Evolutionary conservation across 208 protist species (phyloP).

Genomic region (Trypanosoma melophagium): DNA sequence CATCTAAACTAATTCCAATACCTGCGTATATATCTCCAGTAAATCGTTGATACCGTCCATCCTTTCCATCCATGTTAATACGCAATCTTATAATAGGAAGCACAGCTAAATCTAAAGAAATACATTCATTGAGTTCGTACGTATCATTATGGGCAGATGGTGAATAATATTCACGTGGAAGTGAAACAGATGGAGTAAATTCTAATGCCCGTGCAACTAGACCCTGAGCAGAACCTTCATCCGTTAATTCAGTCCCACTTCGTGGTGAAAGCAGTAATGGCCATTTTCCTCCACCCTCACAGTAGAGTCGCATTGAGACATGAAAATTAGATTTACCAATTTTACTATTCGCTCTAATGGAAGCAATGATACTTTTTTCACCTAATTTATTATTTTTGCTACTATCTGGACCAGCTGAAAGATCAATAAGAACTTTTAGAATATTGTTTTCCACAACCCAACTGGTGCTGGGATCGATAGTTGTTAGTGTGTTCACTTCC

Average conservation of each 20-base stretch:
- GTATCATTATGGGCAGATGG: not conserved
- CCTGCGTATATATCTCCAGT: slow-evolving; percentile 15
- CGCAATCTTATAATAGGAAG: slow-evolving; percentile 14
- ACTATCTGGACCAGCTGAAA: slow-evolving; percentile 14
- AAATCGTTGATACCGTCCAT: slow-evolving; percentile 3
- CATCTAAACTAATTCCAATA: slow-evolving; percentile 17
- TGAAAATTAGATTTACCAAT: slow-evolving; percentile 6
- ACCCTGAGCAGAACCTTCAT: not conserved
- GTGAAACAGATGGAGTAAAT: slow-evolving; percentile 1
- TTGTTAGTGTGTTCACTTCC: not conserved
- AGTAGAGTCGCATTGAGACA: slow-evolving; percentile 10
- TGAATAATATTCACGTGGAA: not conserved
- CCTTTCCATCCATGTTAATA: slow-evolving; percentile 18
- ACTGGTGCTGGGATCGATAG: not conserved
- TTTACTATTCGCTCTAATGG: slow-evolving; percentile 10
- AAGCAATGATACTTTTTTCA: not conserved
- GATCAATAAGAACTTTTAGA: slow-evolving; percentile 20
- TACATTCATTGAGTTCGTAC: slow-evolving; percentile 14
- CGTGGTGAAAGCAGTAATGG: slow-evolving; percentile 9
- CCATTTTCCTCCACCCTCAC: slow-evolving; percentile 14
- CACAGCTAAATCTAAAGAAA: slow-evolving; percentile 10
- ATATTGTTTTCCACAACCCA: slow-evolving; percentile 11
- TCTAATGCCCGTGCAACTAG: slow-evolving; percentile 11
- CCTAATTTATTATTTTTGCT: not conserved
- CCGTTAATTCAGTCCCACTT: not conserved